Evolutionary conservation across 2,329 filamentous ascomycete species (phyloP).

Genomic region (Neurospora sp.): DNA sequence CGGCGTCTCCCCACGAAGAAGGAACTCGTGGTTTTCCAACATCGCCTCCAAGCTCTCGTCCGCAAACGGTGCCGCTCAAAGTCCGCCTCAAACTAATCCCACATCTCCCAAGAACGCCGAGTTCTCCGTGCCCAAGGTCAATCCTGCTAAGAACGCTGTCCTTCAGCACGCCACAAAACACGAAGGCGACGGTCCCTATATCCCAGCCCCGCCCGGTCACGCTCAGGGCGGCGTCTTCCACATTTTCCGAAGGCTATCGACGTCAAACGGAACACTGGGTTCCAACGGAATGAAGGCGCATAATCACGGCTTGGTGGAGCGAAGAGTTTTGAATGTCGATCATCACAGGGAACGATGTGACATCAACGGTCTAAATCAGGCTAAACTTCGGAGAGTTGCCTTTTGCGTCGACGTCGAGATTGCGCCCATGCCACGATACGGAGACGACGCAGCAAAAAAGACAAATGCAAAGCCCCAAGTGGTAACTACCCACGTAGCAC

Average conservation of each 20-base stretch:
- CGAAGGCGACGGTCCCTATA: constrained; percentile 57
- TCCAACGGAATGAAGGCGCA: constrained; percentile 35
- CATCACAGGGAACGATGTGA: constrained; percentile 67
- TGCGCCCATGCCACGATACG: constrained; percentile 73
- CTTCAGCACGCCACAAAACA: constrained; percentile 45
- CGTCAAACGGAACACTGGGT: constrained; percentile 42
- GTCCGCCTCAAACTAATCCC: constrained; percentile 24
- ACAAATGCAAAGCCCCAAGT: constrained; percentile 38
- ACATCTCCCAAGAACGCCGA: constrained; percentile 31
- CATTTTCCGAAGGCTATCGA: constrained; percentile 74
- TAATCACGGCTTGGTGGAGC: constrained; percentile 64
- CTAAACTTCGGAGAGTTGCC: constrained; percentile 76
- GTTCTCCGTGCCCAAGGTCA: constrained; percentile 37
- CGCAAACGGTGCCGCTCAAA: constrained; percentile 27
- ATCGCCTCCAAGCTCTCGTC: constrained; percentile 89
- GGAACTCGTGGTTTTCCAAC: constrained; percentile 87
- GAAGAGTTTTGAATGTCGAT: constrained; percentile 79
- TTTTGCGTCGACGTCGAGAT: constrained; percentile 98
- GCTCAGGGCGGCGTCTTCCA: constrained; percentile 65
- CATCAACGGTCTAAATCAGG: constrained; percentile 67
- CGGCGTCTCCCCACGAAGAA: constrained; percentile 35
- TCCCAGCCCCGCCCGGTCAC: constrained; percentile 63
- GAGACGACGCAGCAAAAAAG: constrained; percentile 42
- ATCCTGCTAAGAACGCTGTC: constrained; percentile 47
- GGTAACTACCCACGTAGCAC: constrained; percentile 46